A percentile compares a stretch with the other conserved stretches of the same genome.
phyloP scores from a whole-genome alignment of 306 rosid genomes.

The Cicer cuneatum region DNA sequence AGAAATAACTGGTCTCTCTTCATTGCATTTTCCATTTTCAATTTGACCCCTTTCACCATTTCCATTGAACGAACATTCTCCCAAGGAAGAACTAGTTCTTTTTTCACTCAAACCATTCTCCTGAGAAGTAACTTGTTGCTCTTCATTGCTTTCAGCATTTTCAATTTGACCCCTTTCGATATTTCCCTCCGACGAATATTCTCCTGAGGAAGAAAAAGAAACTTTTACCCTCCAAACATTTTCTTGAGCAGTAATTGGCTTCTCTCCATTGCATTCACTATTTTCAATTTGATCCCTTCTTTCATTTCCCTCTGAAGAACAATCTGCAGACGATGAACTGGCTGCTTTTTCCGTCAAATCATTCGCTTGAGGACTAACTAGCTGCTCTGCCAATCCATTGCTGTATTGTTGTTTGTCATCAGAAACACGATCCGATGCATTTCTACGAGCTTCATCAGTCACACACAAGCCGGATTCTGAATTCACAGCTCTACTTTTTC shows the following conservation, averaged over 20 bases:
- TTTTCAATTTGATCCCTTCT: conserved; percentile 2
- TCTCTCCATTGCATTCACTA: conserved; percentile 26
- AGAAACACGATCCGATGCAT: conserved; percentile 43
- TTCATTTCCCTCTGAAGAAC: conserved; percentile 33
- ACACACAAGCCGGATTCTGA: conserved; percentile 45
- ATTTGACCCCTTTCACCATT: conserved; percentile 13
- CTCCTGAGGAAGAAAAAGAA: conserved; percentile 29
- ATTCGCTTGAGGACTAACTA: conserved; percentile 38
- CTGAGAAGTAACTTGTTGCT: conserved; percentile 2
- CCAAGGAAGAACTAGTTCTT: conserved; percentile 21
- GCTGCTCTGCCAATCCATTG: conserved; percentile 30
- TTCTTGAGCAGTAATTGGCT: conserved; percentile 26
- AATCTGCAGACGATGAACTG: conserved; percentile 36
- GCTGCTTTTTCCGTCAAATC: conserved; percentile 11
- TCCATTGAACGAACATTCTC: conserved; percentile 29
- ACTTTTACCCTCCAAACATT: conserved; percentile 14
- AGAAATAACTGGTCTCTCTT: conserved; percentile 3
- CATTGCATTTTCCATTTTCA: conserved; percentile 35
- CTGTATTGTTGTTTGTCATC: conserved; percentile 43
- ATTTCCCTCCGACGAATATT: conserved; percentile 33
- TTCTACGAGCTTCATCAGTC: conserved; percentile 46
- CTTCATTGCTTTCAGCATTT: conserved; percentile 37
- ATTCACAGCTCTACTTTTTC: conserved; percentile 43
- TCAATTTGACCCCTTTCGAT: conserved; percentile 25
- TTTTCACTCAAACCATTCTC: conserved; percentile 35